These are phyloP conservation scores for Backusella macrospora DNA, from an alignment of 192 early-diverging fungal species.

Conservation along the genomic window DNA sequence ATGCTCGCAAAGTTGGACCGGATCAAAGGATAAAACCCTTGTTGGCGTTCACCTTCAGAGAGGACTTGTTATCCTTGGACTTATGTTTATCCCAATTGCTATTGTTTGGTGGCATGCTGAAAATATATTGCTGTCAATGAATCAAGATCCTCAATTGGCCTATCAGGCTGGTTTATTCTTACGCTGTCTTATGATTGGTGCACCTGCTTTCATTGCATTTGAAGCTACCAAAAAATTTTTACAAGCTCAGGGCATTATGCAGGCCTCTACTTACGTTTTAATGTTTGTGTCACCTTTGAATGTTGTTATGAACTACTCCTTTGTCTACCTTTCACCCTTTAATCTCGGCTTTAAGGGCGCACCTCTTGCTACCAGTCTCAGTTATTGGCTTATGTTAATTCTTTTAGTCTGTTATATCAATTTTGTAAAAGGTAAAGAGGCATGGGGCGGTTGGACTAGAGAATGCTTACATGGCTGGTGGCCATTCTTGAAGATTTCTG, in stretches of 20 bases:
- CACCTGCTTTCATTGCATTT: slow-evolving; percentile 76
- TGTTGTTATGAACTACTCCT: slow-evolving; percentile 69
- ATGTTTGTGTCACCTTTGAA: slow-evolving; percentile 74
- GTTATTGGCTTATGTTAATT: slow-evolving; percentile 74
- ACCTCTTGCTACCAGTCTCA: slow-evolving; percentile 76
- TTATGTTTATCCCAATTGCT: slow-evolving; percentile 73
- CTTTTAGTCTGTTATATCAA: slow-evolving; percentile 67
- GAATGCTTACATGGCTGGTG: slow-evolving; percentile 64
- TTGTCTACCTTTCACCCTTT: slow-evolving; percentile 77
- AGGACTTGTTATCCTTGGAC: slow-evolving; percentile 72
- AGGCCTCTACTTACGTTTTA: slow-evolving; percentile 75
- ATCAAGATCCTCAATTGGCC: slow-evolving; percentile 78
- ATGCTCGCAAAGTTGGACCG: slow-evolving; percentile 74
- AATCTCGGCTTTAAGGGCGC: slow-evolving; percentile 84
- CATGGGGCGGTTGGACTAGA: slow-evolving; percentile 88
- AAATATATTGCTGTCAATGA: slow-evolving; percentile 62
- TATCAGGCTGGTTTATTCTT: slow-evolving; percentile 67
- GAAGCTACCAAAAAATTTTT: slow-evolving; percentile 87
- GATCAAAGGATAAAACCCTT: slow-evolving; percentile 61
- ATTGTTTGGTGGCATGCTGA: slow-evolving; percentile 75
- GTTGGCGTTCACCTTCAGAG: slow-evolving; percentile 82
- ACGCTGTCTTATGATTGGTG: slow-evolving; percentile 69
- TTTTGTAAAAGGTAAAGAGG: slow-evolving; percentile 64
- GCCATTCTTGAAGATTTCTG: slow-evolving; percentile 68
- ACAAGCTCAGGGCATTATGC: slow-evolving; percentile 92